Evolutionary conservation across 2,329 filamentous ascomycete species (phyloP).

Genomic region (Fusarium siculi): DNA sequence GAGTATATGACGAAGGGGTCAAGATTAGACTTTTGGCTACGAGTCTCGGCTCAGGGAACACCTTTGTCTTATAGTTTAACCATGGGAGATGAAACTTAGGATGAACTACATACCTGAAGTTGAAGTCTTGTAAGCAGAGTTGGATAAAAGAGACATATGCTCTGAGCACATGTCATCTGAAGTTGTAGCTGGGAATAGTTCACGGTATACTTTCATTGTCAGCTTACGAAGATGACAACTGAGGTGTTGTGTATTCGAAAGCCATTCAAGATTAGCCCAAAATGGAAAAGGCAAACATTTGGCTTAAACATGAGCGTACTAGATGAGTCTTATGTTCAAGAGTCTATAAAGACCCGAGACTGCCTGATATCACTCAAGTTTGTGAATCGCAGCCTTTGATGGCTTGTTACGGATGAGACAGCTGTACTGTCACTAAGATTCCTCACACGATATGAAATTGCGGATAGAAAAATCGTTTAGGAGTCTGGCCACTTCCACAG

Average conservation of each 20-base stretch:
- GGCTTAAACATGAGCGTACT: background rate
- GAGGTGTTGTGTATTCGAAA: no score
- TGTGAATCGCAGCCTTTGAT: background rate
- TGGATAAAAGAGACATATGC: background rate
- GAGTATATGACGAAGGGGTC: background rate
- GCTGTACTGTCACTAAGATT: background rate
- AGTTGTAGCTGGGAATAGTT: background rate
- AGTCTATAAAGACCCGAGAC: background rate
- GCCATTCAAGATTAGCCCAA: no score
- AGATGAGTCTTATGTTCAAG: background rate
- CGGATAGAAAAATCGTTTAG: background rate
- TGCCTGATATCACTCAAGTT: background rate
- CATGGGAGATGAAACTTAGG: no score
- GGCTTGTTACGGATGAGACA: background rate
- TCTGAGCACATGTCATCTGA: background rate
- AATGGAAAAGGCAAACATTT: no score
- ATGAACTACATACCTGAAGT: background rate
- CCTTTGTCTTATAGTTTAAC: background rate
- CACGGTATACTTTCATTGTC: background rate
- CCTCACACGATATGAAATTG: no score
- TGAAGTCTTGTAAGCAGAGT: background rate
- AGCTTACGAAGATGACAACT: background rate
- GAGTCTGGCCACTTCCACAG: background rate
- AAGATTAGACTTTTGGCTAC: background rate
- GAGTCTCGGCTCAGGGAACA: background rate